Base-by-base conservation (phyloP, 1,139 yeast genomes). In the Meyerozyma guilliermondii region DNA sequence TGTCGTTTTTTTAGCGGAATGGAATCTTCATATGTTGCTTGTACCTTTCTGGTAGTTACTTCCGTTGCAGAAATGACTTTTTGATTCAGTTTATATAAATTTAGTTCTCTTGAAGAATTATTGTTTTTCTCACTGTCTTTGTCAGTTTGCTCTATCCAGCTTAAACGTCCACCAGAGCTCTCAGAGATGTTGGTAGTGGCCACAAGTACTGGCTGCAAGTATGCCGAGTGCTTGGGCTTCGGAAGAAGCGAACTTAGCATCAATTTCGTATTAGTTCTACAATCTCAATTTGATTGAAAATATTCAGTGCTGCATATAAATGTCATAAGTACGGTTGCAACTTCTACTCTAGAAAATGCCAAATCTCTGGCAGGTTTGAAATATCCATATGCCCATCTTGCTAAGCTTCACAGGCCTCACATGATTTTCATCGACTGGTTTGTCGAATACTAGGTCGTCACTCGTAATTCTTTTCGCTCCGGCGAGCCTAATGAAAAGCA, bases 1-100 rank as follows among this genome's bases (percentile, higher is more conserved):
- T 55, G 70, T 41, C 63, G 55, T 39, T 53, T 52, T 47, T 72
- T 72, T 39, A 72, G 54, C 0, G 77, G 76, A 4, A 72, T 60
- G 1, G 76, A 71, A 38, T 68, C 74, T 40, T 65, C 68, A 45
- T 60, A 64, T 1, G 68, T 51, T 1, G 66, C 53, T 42, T 63
- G 66, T 13, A 55, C 59, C n/a, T 41, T 45, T 24, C 41, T 39
- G 11, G 45, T 43, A 4, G 44, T 46, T 9, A 33, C 39, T 2
- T 27, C 39, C 10, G 39, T 37, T 3, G 61, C 48, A 1, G 51
- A 41, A 0, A 65, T 61, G 3, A 63, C 54, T 1, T 71, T 63
- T 11, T 50, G 41, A 35, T 53, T 55, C 46, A 62, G 62, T 46
- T 67, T 59, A 36, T 58, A 55, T 17, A 63, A 51, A 26, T 60